Base-by-base conservation (phyloP, 352 stramenopile genomes). In the Peronospora farinosa region DNA sequence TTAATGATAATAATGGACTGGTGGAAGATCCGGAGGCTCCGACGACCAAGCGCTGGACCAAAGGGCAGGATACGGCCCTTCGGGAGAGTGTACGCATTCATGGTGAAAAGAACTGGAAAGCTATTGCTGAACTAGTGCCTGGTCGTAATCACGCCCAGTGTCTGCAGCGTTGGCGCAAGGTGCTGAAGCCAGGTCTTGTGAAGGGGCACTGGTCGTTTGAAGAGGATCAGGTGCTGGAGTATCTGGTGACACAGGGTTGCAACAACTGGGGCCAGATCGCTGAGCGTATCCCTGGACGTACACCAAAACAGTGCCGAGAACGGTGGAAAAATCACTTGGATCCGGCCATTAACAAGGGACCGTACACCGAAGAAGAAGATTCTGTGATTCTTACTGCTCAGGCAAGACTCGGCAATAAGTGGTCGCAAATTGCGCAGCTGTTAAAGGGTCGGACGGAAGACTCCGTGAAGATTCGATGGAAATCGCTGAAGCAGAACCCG, bases 191-290 rank as follows among this genome's bases (percentile, higher is more conserved):
- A 10, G 95, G 92, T 30, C 72, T 98, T 5, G 87, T 96, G 28
- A 98, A 98, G 63, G 92, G 92, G 39, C 90, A 95, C 47, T 98
- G 94, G 94, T 96, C 80, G 27, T 91, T 95, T 48, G 86, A 97
- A 59, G 94, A 98, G 57, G 94, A 98, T 69, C 73, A 92, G 36
- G 89, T 97, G 40, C 86, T 97, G 8, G 82, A 95, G 47, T 87
- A 89, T 54, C 65, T 92, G 17, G 86, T 97, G 35, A 89, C 82
- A 13, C 76, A 89, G 45, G 83, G 83, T 32, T 85, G 88, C 63
- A 96, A 95, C 54, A 96, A 97, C 72, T 98, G 92, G 92, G 87
- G 79, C 3, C 76, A 94, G 36, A 96, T 98, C 43, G 92, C 93
- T 10, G 78, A 90, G 37, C 74, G 83, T 23, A 95, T 98, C 54